These are phyloP conservation scores for Prunus persica DNA, from an alignment of 306 rosid species.

Conservation along the genomic window DNA sequence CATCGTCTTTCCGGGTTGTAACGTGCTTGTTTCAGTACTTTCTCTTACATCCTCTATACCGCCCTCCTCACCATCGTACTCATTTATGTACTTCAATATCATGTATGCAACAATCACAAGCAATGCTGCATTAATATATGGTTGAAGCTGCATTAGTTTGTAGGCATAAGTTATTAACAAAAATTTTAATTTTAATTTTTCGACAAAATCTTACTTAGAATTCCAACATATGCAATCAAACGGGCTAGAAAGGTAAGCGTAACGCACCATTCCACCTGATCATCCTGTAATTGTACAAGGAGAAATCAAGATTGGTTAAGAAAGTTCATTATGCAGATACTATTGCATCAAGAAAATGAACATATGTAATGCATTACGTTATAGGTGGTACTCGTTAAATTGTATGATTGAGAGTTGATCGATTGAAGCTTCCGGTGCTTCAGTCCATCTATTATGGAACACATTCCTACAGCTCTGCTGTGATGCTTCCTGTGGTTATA, in stretches of 20 bases:
- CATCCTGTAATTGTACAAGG: slow-evolving; percentile 11
- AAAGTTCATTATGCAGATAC: neutral
- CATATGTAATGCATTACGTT: neutral
- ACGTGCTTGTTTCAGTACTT: slow-evolving; percentile 25
- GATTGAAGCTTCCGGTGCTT: slow-evolving; percentile 4
- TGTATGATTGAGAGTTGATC: neutral
- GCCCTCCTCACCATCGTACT: neutral
- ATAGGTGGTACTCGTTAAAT: neutral
- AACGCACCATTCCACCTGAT: slow-evolving; percentile 13
- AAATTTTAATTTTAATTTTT: neutral
- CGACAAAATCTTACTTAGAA: slow-evolving; percentile 18
- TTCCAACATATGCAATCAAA: slow-evolving; percentile 13
- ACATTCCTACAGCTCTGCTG: neutral
- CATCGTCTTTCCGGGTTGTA: slow-evolving; percentile 13
- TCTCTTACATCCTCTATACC: neutral
- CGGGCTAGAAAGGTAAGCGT: slow-evolving; percentile 14
- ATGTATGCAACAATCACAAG: slow-evolving; percentile 8
- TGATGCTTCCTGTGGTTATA: neutral
- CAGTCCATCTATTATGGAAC: slow-evolving; percentile 7
- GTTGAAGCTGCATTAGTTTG: neutral
- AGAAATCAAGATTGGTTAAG: neutral
- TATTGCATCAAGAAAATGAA: neutral
- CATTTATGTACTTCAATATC: slow-evolving; percentile 17
- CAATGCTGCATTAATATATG: slow-evolving; percentile 21
- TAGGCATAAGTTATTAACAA: neutral